phyloP scores from a whole-genome alignment of 495 filamentous ascomycete species.

The Hyaloscypha finlandica region DNA sequence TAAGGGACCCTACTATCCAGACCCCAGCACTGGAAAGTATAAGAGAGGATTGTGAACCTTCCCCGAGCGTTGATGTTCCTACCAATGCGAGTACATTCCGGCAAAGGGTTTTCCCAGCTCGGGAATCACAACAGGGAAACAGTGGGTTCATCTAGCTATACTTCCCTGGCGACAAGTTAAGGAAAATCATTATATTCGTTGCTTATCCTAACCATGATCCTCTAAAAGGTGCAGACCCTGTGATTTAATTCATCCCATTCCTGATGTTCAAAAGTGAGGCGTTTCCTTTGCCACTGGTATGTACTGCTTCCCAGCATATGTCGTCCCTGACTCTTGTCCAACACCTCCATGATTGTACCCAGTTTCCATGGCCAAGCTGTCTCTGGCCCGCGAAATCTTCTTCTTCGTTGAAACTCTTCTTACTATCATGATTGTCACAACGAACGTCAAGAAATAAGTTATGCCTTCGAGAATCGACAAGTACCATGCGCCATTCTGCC shows the following conservation, averaged over 20 bases:
- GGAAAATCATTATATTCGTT: too few relatives aligned
- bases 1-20: background rate
- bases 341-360: constrained; percentile 9
- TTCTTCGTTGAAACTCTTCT: constrained; percentile 20
- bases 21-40: background rate
- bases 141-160: too few relatives aligned
- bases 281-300: constrained; percentile 14
- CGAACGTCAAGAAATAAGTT: constrained; percentile 20
- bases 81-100: background rate
- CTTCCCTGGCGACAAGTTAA: too few relatives aligned
- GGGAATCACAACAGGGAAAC: too few relatives aligned
- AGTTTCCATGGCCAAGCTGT: constrained; percentile 21
- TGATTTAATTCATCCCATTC: too few relatives aligned
- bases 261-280: background rate
- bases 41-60: too few relatives aligned
- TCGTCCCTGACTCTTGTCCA: constrained; percentile 8
- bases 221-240: too few relatives aligned
- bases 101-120: too few relatives aligned
- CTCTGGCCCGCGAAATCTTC: constrained; percentile 13
- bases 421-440: constrained; percentile 14
- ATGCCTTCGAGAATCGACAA: constrained; percentile 22
- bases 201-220: too few relatives aligned
- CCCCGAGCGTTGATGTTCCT: background rate
- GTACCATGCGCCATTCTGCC: constrained; percentile 20
- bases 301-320: constrained; percentile 17